A percentile compares a stretch with the other conserved stretches of the same genome.
Conservation (phyloP, 345 rosid species). For the Populus davidiana region DNA sequence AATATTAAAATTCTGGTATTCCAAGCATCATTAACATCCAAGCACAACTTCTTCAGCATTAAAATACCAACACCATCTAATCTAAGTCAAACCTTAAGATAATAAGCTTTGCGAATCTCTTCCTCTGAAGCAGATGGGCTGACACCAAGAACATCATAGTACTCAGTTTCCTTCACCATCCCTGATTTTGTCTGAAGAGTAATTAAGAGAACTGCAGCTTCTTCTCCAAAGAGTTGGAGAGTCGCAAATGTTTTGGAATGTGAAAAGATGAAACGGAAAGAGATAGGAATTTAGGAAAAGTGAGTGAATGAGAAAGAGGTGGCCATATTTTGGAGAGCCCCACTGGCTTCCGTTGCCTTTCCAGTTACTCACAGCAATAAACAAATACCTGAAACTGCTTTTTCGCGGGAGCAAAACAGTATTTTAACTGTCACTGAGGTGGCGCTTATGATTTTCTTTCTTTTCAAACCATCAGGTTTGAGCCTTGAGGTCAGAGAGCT, state of each 20-base stretch:
- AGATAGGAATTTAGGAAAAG: background rate
- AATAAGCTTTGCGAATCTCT: constrained; percentile 72
- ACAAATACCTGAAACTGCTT: constrained; percentile 37
- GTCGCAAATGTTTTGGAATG: background rate
- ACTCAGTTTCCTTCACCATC: constrained; percentile 72
- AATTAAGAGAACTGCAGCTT: background rate
- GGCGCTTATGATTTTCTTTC: constrained; percentile 27
- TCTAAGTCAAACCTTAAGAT: constrained; percentile 52
- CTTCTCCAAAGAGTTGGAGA: constrained; percentile 8
- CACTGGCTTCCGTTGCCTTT: constrained; percentile 51
- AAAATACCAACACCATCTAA: too few relatives aligned
- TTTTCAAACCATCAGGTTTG: background rate
- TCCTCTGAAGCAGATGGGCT: constrained; percentile 54
- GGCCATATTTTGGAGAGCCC: background rate
- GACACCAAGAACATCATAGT: constrained; percentile 64
- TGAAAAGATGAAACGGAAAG: constrained; percentile 11
- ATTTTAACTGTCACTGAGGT: constrained; percentile 36
- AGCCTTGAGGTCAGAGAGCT: background rate
- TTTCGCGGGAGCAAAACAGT: constrained; percentile 54
- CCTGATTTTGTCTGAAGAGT: background rate
- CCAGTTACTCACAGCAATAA: constrained; percentile 56
- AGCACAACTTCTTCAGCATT: too few relatives aligned
- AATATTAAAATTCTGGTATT: background rate
- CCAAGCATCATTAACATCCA: background rate
- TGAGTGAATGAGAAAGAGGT: constrained; percentile 7